These are phyloP conservation scores for Wallacemonas sp. DNA, from an alignment of 208 protist genomes.

Conservation along the genomic window DNA sequence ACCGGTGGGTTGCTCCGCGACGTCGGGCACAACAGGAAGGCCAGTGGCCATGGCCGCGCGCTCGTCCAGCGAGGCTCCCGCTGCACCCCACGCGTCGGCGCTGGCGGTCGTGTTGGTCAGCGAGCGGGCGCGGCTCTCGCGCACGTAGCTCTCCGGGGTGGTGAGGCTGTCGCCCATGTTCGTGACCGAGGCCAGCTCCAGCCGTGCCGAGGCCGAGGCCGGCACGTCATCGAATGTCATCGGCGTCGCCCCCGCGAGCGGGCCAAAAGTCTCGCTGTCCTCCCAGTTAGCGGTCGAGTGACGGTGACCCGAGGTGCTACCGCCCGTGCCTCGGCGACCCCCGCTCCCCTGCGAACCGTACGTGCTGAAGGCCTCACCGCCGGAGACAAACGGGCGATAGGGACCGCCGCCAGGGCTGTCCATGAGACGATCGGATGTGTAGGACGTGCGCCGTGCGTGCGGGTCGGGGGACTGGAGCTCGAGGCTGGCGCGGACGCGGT, in stretches of 20 bases:
- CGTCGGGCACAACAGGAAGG: slow-evolving; percentile 3
- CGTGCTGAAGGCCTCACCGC: slow-evolving; percentile 1
- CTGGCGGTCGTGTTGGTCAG: not conserved
- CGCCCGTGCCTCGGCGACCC: slow-evolving; percentile 16
- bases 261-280: not conserved
- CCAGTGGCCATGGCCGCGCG: slow-evolving; percentile 25
- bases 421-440: not conserved
- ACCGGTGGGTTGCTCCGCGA: not conserved
- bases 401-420: not conserved
- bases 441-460: not conserved
- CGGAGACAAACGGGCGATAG: slow-evolving; percentile 1
- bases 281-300: slow-evolving; percentile 7
- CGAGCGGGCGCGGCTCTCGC: slow-evolving; percentile 5
- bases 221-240: slow-evolving; percentile 46
- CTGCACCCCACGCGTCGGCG: not conserved
- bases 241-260: not conserved
- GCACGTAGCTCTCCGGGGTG: not conserved
- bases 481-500: not conserved
- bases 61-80: slow-evolving; percentile 20
- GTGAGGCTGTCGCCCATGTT: not conserved
- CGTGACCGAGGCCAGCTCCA: slow-evolving; percentile 2
- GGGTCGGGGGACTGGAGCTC: slow-evolving; percentile 10
- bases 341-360: not conserved
- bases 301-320: not conserved
- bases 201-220: slow-evolving; percentile 34